Conservation (phyloP, 768 basidiomycete species). For the Chlorophyllum brunneum region DNA sequence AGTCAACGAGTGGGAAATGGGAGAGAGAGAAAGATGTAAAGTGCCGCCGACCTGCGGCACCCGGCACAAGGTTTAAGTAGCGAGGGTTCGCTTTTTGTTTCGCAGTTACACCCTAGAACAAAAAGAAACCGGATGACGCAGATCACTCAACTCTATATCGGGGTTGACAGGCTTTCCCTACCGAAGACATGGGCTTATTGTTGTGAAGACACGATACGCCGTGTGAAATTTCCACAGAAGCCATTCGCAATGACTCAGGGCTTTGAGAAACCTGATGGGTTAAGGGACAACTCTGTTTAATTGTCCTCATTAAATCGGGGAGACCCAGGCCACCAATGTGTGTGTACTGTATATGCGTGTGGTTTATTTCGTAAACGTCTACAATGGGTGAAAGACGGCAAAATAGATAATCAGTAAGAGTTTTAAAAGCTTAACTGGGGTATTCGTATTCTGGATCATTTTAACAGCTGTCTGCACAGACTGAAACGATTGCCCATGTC, state of each 20-base stretch:
- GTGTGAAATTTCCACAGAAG: slow-evolving; percentile 8
- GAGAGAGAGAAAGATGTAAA: slow-evolving; percentile 16
- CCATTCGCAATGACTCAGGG: not conserved
- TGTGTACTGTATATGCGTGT: too few relatives aligned
- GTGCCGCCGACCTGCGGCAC: slow-evolving; percentile 9
- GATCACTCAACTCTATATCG: slow-evolving; percentile 29
- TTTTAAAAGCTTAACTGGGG: too few relatives aligned
- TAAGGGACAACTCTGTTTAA: too few relatives aligned
- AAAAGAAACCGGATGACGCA: slow-evolving; percentile 27
- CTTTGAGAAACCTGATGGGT: not conserved
- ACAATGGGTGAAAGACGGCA: too few relatives aligned
- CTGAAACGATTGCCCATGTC: too few relatives aligned
- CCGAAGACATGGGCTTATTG: slow-evolving; percentile 24
- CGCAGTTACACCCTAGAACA: slow-evolving; percentile 28
- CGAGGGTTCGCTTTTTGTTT: slow-evolving; percentile 29
- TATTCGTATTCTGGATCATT: too few relatives aligned
- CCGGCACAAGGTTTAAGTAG: slow-evolving; percentile 24
- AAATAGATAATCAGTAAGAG: too few relatives aligned
- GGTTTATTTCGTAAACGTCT: too few relatives aligned
- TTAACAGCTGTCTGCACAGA: too few relatives aligned
- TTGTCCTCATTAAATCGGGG: too few relatives aligned
- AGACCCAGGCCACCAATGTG: too few relatives aligned
- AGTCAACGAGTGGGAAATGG: not conserved
- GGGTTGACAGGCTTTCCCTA: slow-evolving; percentile 14
- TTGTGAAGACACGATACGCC: slow-evolving; percentile 16